Evolutionary conservation across 2,329 filamentous ascomycete species (phyloP).

Genomic region (Lasiodiplodia sp.): DNA sequence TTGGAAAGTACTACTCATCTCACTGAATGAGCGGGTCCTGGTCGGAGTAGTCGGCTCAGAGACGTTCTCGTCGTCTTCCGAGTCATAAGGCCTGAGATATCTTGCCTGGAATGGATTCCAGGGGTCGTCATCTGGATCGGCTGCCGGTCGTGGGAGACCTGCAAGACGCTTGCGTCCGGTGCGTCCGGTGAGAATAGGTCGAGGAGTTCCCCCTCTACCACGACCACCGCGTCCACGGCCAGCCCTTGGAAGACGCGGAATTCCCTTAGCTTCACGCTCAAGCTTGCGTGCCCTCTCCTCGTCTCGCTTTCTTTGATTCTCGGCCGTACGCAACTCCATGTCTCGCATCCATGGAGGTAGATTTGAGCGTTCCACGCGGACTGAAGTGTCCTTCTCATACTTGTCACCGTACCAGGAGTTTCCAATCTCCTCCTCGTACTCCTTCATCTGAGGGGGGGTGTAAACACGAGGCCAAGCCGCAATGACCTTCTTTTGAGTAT

Average conservation of each 20-base stretch:
- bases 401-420: constrained; percentile 32
- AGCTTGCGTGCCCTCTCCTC: constrained; percentile 10
- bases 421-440: constrained; percentile 34
- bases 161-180: constrained; percentile 28
- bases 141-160: constrained; percentile 17
- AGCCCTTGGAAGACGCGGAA: neutral
- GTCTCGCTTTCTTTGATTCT: constrained; percentile 30
- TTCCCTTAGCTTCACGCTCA: constrained; percentile 9
- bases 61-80: neutral
- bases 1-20: constrained; percentile 11
- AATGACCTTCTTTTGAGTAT: constrained; percentile 60
- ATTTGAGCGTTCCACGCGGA: constrained; percentile 35
- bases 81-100: neutral
- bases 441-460: constrained; percentile 42
- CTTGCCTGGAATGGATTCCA: constrained; percentile 22
- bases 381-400: constrained; percentile 40
- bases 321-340: constrained; percentile 16
- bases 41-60: neutral
- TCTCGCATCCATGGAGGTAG: constrained; percentile 29
- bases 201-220: constrained; percentile 11
- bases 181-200: constrained; percentile 18
- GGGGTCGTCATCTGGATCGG: constrained; percentile 9
- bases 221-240: constrained; percentile 19
- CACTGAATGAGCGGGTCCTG: neutral
- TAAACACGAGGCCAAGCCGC: constrained; percentile 45